These are phyloP conservation scores for Solanum lignicaule DNA, from an alignment of 257 asterid species.

Conservation along the genomic window DNA sequence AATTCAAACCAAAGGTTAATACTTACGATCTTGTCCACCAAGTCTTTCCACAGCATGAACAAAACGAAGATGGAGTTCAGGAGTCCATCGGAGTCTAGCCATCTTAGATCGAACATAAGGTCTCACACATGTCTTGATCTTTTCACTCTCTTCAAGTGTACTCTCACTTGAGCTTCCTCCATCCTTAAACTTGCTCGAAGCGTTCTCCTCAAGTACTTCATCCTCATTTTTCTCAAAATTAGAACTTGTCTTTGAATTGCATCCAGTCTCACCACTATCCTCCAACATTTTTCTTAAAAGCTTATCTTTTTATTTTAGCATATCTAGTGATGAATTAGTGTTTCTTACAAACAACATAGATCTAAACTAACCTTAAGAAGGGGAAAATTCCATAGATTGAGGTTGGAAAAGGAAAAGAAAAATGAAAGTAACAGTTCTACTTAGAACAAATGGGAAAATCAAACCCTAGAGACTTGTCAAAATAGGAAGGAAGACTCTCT, in stretches of 20 bases:
- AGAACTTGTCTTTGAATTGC: slow-evolving; percentile 21
- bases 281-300: slow-evolving; percentile 13
- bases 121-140: slow-evolving; percentile 48
- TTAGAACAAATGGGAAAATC: slow-evolving; percentile 21
- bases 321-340: not conserved
- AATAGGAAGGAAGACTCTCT: slow-evolving; percentile 26
- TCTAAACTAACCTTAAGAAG: not conserved
- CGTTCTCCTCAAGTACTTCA: slow-evolving; percentile 23
- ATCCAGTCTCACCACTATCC: slow-evolving; percentile 36
- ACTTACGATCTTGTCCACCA: slow-evolving; percentile 88
- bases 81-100: slow-evolving; percentile 88
- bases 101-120: slow-evolving; percentile 79
- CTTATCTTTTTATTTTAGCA: not conserved
- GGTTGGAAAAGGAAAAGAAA: not conserved
- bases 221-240: slow-evolving; percentile 19
- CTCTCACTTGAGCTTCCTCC: slow-evolving; percentile 84
- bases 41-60: slow-evolving; percentile 68
- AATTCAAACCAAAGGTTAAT: not conserved
- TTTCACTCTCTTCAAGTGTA: slow-evolving; percentile 45
- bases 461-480: slow-evolving; percentile 48
- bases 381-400: not conserved
- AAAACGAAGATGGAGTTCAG: slow-evolving; percentile 75
- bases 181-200: slow-evolving; percentile 19
- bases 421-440: slow-evolving; percentile 2
- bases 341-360: not conserved